phyloP scores from a whole-genome alignment of 1,284 basidiomycete genomes.

The Ustilago loliicola region DNA sequence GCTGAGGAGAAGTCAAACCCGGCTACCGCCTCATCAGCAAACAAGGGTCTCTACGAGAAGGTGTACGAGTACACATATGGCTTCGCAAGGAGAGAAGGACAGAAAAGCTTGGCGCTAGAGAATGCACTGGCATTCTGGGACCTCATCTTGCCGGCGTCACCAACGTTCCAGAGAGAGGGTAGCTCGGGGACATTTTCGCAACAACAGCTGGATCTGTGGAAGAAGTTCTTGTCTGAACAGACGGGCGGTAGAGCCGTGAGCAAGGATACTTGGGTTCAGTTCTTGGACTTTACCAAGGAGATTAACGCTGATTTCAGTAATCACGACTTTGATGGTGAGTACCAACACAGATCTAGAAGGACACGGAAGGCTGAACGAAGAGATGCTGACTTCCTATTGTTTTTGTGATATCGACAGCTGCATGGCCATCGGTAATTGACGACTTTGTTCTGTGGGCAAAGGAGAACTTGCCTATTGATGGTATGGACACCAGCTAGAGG shows the following conservation, averaged over 20 bases:
- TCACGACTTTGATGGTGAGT: slow-evolving; percentile 86
- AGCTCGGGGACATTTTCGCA: slow-evolving; percentile 76
- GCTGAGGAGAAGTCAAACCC: slow-evolving; percentile 50
- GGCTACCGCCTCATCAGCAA: slow-evolving; percentile 30
- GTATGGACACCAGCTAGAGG: slow-evolving; percentile 55
- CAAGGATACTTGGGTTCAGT: slow-evolving; percentile 91
- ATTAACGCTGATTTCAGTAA: slow-evolving; percentile 84
- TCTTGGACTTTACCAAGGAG: slow-evolving; percentile 83
- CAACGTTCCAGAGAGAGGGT: slow-evolving; percentile 74
- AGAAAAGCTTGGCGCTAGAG: slow-evolving; percentile 76
- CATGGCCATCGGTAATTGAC: slow-evolving; percentile 90
- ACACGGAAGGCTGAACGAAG: background rate
- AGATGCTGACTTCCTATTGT: background rate
- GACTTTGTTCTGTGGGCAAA: slow-evolving; percentile 78
- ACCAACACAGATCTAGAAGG: background rate
- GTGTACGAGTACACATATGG: slow-evolving; percentile 92
- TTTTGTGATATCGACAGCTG: slow-evolving; percentile 73
- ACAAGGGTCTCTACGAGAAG: slow-evolving; percentile 76
- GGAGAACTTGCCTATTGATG: slow-evolving; percentile 39
- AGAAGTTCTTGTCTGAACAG: slow-evolving; percentile 81
- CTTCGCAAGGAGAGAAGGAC: slow-evolving; percentile 82
- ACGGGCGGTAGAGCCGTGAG: slow-evolving; percentile 83
- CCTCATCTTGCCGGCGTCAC: slow-evolving; percentile 83
- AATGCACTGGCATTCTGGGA: slow-evolving; percentile 86
- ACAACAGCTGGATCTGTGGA: slow-evolving; percentile 83